Evolutionary conservation across 805 yeast species (phyloP).

Genomic region (Ogataea haglerorum): DNA sequence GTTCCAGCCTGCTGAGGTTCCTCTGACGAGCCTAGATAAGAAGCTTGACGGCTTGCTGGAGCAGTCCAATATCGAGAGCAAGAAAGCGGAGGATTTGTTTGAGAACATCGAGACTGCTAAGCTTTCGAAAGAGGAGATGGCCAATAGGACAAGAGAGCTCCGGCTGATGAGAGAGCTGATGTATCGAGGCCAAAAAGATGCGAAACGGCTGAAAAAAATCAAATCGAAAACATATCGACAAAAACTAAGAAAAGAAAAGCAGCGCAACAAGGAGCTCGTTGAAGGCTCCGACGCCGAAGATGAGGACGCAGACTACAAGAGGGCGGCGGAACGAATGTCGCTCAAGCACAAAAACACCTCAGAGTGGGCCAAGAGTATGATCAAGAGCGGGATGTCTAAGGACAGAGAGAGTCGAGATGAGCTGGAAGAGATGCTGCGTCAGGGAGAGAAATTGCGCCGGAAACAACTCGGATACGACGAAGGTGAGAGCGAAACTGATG

Average conservation of each 20-base stretch:
- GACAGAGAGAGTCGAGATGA: constrained; percentile 83
- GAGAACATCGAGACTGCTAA: constrained; percentile 84
- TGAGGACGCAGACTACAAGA: constrained; percentile 64
- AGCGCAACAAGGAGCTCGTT: constrained; percentile 65
- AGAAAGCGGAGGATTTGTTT: constrained; percentile 73
- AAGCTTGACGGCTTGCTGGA: constrained; percentile 59
- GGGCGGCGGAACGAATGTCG: constrained; percentile 92
- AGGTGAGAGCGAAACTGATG: constrained; percentile 37
- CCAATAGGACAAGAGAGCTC: constrained; percentile 73
- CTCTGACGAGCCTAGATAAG: constrained; percentile 60
- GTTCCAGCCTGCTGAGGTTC: constrained; percentile 46
- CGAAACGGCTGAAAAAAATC: constrained; percentile 89
- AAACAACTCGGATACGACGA: constrained; percentile 67
- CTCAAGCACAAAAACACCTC: constrained; percentile 85
- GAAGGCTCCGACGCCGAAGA: constrained; percentile 53
- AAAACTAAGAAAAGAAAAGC: constrained; percentile 78
- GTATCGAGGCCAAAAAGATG: constrained; percentile 92
- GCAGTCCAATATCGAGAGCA: constrained; percentile 67
- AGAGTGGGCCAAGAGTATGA: constrained; percentile 88
- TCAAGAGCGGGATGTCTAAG: constrained; percentile 84
- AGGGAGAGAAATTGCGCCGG: constrained; percentile 72
- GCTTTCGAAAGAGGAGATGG: constrained; percentile 74
- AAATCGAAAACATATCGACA: constrained; percentile 87
- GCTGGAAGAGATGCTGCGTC: constrained; percentile 89
- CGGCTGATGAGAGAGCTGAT: constrained; percentile 91